Base-by-base conservation (phyloP, 495 filamentous ascomycete species). In the Penicillium goetzii region DNA sequence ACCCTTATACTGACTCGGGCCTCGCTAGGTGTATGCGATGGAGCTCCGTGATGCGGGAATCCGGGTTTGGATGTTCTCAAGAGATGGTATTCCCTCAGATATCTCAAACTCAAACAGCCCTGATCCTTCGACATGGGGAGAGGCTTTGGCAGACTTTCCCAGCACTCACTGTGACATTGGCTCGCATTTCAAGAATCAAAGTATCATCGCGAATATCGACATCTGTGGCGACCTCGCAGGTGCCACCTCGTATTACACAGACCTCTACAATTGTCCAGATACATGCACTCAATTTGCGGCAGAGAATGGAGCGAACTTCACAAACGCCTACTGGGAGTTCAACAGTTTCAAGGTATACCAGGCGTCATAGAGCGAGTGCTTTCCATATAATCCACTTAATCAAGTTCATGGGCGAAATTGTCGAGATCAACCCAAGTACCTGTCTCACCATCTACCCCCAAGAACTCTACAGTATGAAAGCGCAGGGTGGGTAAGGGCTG, bases 51-150 rank as follows among this genome's bases (percentile, higher is more conserved):
- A 66, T 12, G 76, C 66, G 2, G 73, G 74, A 53, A 76, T 80
- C 51, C 75, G 77, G 4, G 61, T 76, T n/a, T 80, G 76, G 77
- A 73, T 78, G 65, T 80, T 75, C 66, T 58, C 68, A 17, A 75
- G 76, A 28, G 52, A 56, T 25, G 38, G 62, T 6, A 72, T 80
- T 51, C 76, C 77, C 4, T 56, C 65, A 25, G 74, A 76, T 43
- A 61, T 76, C 51, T 67, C 59, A 14, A 68, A 69, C 33, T 65
- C 63, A 8, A 68, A 58, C 4, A 59, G 32, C 19, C 76, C 76
- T 4, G 74, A 80, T 56, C 76, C 77, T 19, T 74, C 72, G 3
- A 60, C 60, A 4, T 78, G 76, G 74, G 67, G 67, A 4, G 59
- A 68, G 23, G 66, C 75, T 0, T 53, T 76, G 40, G 74, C 76